Percentiles rank a stretch among this genome's conserved stretches.
Evolutionary conservation across 2,329 filamentous ascomycete genomes (phyloP).

Genomic region (Aspergillus sp.): DNA sequence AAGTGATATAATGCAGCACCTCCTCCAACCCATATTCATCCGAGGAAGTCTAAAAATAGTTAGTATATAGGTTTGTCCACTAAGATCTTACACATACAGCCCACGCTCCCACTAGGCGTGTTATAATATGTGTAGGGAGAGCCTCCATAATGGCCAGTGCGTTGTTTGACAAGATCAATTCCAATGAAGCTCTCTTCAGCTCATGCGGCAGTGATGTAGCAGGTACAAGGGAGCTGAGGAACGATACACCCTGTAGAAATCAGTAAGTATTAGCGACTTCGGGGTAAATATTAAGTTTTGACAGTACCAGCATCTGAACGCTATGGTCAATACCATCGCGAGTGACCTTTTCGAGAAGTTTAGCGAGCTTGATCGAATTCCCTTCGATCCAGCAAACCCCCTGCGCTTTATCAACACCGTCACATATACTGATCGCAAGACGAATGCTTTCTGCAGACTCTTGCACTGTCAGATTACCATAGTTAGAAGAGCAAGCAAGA

Average conservation of each 20-base stretch:
- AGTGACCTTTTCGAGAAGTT: constrained; percentile 39
- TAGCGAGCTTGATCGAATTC: constrained; percentile 35
- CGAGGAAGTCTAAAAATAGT: constrained; percentile 18
- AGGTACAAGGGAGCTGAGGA: constrained; percentile 31
- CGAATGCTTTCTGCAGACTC: constrained; percentile 37
- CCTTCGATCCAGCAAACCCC: constrained; percentile 34
- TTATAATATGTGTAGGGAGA: constrained; percentile 24
- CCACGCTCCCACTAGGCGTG: constrained; percentile 36
- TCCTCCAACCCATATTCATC: constrained; percentile 23
- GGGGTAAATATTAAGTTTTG: neutral
- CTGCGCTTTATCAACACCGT: constrained; percentile 33
- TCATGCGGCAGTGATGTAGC: constrained; percentile 24
- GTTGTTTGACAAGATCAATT: constrained; percentile 27
- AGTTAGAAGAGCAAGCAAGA: constrained; percentile 40
- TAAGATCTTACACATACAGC: constrained; percentile 29
- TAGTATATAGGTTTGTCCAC: constrained; percentile 9
- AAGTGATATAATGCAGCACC: constrained; percentile 25
- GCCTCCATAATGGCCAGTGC: constrained; percentile 19
- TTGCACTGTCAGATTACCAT: constrained; percentile 23
- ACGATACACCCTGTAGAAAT: constrained; percentile 29
- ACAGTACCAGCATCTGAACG: constrained; percentile 36
- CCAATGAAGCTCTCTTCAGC: constrained; percentile 25
- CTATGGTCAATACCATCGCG: constrained; percentile 28
- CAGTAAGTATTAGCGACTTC: neutral
- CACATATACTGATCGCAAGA: constrained; percentile 37